These are phyloP conservation scores for Geosmithia putterillii DNA, from an alignment of 2,329 filamentous ascomycete genomes.

Conservation along the genomic window DNA sequence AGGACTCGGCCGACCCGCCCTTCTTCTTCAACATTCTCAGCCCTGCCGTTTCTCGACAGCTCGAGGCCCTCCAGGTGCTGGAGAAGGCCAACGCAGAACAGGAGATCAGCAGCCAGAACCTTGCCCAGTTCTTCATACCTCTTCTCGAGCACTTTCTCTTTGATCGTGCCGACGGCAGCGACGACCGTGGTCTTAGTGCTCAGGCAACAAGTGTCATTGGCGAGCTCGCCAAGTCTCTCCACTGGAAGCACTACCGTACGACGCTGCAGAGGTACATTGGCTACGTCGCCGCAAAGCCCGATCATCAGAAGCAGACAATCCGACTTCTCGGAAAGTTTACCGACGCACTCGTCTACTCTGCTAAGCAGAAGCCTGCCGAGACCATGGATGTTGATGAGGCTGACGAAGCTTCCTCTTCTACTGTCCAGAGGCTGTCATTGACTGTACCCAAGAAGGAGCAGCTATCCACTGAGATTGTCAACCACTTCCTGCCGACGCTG, in stretches of 20 bases:
- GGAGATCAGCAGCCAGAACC: slow-evolving; percentile 61
- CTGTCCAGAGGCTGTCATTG: slow-evolving; percentile 36
- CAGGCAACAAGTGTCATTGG: slow-evolving; percentile 78
- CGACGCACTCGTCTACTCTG: slow-evolving; percentile 50
- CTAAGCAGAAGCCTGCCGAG: slow-evolving; percentile 23
- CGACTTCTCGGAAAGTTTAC: slow-evolving; percentile 70
- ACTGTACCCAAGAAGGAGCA: slow-evolving; percentile 58
- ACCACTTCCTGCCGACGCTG: slow-evolving; percentile 66
- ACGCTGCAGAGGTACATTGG: slow-evolving; percentile 74
- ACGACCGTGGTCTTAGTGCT: slow-evolving; percentile 77
- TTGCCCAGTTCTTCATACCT: slow-evolving; percentile 80
- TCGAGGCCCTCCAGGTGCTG: slow-evolving; percentile 71
- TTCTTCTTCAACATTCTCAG: slow-evolving; percentile 93
- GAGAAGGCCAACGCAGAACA: slow-evolving; percentile 52
- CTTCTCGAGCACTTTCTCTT: slow-evolving; percentile 92
- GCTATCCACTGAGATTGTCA: slow-evolving; percentile 58
- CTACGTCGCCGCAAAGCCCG: slow-evolving; percentile 69
- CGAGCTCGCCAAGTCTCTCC: slow-evolving; percentile 59
- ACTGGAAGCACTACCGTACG: slow-evolving; percentile 84
- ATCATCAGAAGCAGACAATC: slow-evolving; percentile 76
- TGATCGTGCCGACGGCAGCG: slow-evolving; percentile 56
- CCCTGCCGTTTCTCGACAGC: slow-evolving; percentile 74
- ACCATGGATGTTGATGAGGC: slow-evolving; percentile 28
- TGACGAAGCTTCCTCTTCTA: slow-evolving; percentile 7
- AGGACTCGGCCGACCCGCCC: slow-evolving; percentile 52